Evolutionary conservation across 1,284 basidiomycete genomes (phyloP).

Genomic region (Flammula alnicola): DNA sequence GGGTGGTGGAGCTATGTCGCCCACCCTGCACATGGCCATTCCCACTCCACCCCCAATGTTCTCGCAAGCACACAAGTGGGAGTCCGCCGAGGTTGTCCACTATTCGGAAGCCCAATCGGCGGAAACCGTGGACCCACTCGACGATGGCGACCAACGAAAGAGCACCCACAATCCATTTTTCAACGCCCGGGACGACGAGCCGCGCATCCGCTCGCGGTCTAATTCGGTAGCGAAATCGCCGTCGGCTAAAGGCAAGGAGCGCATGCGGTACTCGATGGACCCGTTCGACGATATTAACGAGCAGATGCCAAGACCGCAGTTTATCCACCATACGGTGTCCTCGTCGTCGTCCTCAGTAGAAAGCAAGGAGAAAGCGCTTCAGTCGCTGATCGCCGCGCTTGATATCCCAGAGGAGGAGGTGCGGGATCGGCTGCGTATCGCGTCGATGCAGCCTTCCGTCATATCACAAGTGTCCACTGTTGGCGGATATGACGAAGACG

Average conservation of each 20-base stretch:
- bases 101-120: slow-evolving; percentile 39
- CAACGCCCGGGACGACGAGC: slow-evolving; percentile 40
- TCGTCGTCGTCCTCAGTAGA: slow-evolving; percentile 37
- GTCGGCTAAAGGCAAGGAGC: slow-evolving; percentile 37
- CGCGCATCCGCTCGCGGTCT: slow-evolving; percentile 15
- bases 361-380: slow-evolving; percentile 54
- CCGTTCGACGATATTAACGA: slow-evolving; percentile 34
- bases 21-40: slow-evolving; percentile 56
- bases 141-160: slow-evolving; percentile 38
- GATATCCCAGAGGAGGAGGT: slow-evolving; percentile 48
- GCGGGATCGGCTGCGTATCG: slow-evolving; percentile 48
- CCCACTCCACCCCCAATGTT: slow-evolving; percentile 59
- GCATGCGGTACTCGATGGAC: slow-evolving; percentile 28
- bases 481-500: slow-evolving; percentile 38
- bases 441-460: slow-evolving; percentile 53
- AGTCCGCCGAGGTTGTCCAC: slow-evolving; percentile 70
- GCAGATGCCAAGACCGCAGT: slow-evolving; percentile 31
- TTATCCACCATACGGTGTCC: slow-evolving; percentile 32
- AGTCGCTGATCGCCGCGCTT: slow-evolving; percentile 66
- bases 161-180: slow-evolving; percentile 71
- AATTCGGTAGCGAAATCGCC: slow-evolving; percentile 23
- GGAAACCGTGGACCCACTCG: slow-evolving; percentile 48
- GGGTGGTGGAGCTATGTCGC: slow-evolving; percentile 47
- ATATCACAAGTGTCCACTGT: slow-evolving; percentile 38
- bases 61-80: slow-evolving; percentile 62